Evolutionary conservation across 495 filamentous ascomycete species (phyloP).

Genomic region (Penicillium lividum): DNA sequence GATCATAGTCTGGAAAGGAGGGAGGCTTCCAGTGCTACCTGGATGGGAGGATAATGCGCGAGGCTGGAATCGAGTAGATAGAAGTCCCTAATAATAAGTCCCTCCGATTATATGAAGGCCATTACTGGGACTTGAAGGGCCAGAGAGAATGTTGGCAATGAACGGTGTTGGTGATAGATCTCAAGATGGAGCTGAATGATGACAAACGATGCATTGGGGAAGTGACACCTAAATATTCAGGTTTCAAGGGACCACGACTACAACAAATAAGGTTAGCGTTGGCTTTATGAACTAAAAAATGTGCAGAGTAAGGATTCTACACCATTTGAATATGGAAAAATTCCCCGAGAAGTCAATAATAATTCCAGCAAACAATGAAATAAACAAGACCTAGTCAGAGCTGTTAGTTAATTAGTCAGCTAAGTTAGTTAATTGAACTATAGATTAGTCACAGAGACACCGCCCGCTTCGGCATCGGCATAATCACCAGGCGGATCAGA

Average conservation of each 20-base stretch:
- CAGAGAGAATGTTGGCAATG: neutral
- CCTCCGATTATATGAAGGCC: neutral
- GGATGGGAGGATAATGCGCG: neutral
- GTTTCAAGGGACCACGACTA: neutral
- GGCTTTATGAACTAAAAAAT: neutral
- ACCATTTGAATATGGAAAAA: too few relatives aligned
- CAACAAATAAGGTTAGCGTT: slow-evolving; percentile 1
- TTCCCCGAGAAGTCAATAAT: too few relatives aligned
- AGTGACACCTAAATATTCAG: slow-evolving; percentile 12
- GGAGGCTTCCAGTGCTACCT: slow-evolving; percentile 3
- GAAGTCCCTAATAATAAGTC: neutral
- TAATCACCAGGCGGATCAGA: slow-evolving; percentile 29
- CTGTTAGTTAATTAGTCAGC: too few relatives aligned
- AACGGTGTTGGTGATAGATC: neutral
- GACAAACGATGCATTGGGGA: slow-evolving; percentile 16
- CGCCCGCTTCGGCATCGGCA: slow-evolving; percentile 33
- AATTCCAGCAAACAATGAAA: neutral
- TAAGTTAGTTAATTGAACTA: neutral
- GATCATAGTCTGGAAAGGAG: slow-evolving; percentile 19
- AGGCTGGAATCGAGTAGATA: neutral
- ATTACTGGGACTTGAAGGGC: neutral
- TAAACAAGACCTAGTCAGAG: too few relatives aligned
- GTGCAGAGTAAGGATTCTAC: neutral
- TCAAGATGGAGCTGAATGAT: slow-evolving; percentile 7
- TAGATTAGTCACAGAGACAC: slow-evolving; percentile 21